Evolutionary conservation across 306 rosid species (phyloP), one percentile per base, ranked within the genome.

Genomic region (Cicer judaicum): DNA sequence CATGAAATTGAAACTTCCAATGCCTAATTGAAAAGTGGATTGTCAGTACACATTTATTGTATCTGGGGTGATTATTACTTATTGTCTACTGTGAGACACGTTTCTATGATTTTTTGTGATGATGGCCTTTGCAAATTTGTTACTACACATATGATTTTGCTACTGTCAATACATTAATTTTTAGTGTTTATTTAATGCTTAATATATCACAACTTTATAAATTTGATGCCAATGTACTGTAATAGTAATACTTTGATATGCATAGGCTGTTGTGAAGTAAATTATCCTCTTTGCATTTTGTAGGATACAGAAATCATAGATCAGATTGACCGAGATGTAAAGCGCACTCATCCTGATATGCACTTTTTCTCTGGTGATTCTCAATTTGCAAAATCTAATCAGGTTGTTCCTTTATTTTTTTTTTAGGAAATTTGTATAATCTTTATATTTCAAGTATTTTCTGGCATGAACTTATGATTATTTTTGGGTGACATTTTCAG

Each of bases 301-400:
- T 63, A 95, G 99, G 99, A 95, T 82, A 79, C 97, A 8, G 99
- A 92, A 83, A 95, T 95, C 78, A 89, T 95, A 71, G 98, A 95
- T 68, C 99, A 95, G 86, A 92, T 95, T 72, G 99, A 95, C 73
- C 87, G 99, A 82, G 99, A 95, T 78, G 99, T 95, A 62, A 92
- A 78, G 86, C 99, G 99, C 56, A 95, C 99, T 78, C 99, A 95
- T 86, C 99, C 99, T 63, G 99, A 95, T 80, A 79, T 95, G 93
- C 93, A 87, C 81, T 95, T 95, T 76, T 95, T 95, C 84, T 95
- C 90, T 4, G 96, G 97, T 24, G 98, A 95, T 87, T 86, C 96
- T 4, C 77, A 85, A 46, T 88, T 89, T 82, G 98, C 98, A 76
- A 92, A 92, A 81, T 85, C 93, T 19, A 95, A 87, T 82, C 99